A percentile compares a stretch with the other conserved stretches of the same genome.
phyloP scores from a whole-genome alignment of 768 basidiomycete species.

The Tricholoma furcatifolium region DNA sequence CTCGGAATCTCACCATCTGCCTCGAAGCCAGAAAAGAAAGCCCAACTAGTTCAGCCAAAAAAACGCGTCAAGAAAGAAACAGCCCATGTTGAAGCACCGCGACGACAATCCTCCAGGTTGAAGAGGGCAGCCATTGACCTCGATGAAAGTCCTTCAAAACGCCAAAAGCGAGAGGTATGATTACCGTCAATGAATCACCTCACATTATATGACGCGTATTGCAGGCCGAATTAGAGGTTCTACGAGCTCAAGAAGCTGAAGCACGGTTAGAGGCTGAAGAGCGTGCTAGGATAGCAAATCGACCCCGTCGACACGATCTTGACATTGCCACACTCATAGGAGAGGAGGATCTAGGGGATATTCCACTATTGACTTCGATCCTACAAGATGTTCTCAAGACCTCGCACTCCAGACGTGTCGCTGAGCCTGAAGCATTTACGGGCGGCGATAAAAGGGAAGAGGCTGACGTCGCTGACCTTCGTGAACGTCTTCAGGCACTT shows the following conservation, averaged over 20 bases:
- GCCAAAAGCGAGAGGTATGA: slow-evolving; percentile 63
- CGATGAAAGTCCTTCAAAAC: slow-evolving; percentile 65
- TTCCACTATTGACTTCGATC: slow-evolving; percentile 42
- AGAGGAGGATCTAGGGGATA: slow-evolving; percentile 48
- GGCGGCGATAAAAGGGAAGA: slow-evolving; percentile 44
- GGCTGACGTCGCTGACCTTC: slow-evolving; percentile 50
- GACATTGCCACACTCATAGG: slow-evolving; percentile 54
- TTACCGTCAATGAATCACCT: neutral
- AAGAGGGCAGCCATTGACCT: slow-evolving; percentile 46
- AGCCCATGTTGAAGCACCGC: slow-evolving; percentile 45
- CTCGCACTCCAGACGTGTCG: slow-evolving; percentile 36
- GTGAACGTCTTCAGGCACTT: slow-evolving; percentile 51
- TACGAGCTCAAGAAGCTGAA: slow-evolving; percentile 56
- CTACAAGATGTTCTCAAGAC: slow-evolving; percentile 40
- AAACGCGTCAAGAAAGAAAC: slow-evolving; percentile 55
- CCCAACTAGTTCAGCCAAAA: slow-evolving; percentile 61
- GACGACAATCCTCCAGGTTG: slow-evolving; percentile 67
- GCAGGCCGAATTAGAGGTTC: slow-evolving; percentile 51
- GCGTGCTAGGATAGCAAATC: slow-evolving; percentile 56
- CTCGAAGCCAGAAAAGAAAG: slow-evolving; percentile 33
- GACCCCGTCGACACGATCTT: slow-evolving; percentile 67
- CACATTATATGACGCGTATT: neutral
- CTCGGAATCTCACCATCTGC: slow-evolving; percentile 46
- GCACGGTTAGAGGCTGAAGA: slow-evolving; percentile 63
- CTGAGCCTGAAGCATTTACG: slow-evolving; percentile 50